These are phyloP conservation scores for Pterocarpus santalinus DNA, from an alignment of 306 rosid species.

Conservation along the genomic window DNA sequence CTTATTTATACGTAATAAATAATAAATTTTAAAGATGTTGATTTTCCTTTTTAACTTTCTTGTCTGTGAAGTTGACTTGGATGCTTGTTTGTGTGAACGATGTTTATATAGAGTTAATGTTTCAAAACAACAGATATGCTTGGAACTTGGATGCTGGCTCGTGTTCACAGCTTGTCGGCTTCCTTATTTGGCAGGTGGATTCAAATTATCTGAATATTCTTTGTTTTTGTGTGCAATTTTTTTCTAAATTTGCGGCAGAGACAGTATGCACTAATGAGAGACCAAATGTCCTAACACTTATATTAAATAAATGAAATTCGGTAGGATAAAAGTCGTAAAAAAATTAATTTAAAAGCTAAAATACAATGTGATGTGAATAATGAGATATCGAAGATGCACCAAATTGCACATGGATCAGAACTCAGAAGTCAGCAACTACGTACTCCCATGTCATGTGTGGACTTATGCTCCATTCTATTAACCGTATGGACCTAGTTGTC, in stretches of 20 bases:
- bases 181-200: not conserved
- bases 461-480: too few relatives aligned
- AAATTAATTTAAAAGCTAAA: too few relatives aligned
- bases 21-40: not conserved
- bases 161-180: slow-evolving; percentile 1
- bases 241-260: slow-evolving; percentile 17
- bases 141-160: not conserved
- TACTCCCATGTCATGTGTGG: too few relatives aligned
- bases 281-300: not conserved
- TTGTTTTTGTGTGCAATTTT: not conserved
- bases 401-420: too few relatives aligned
- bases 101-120: not conserved
- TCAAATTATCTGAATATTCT: not conserved
- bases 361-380: too few relatives aligned
- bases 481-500: too few relatives aligned
- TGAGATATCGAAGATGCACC: too few relatives aligned
- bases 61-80: not conserved
- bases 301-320: too few relatives aligned
- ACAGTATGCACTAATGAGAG: not conserved
- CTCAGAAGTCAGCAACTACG: too few relatives aligned
- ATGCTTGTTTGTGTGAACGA: not conserved
- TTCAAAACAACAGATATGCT: not conserved
- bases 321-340: too few relatives aligned
- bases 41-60: not conserved
- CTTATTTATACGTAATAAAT: not conserved